Evolutionary conservation across 164 flowering plant species (phyloP).

Genomic region (Magnolia officinalis): DNA sequence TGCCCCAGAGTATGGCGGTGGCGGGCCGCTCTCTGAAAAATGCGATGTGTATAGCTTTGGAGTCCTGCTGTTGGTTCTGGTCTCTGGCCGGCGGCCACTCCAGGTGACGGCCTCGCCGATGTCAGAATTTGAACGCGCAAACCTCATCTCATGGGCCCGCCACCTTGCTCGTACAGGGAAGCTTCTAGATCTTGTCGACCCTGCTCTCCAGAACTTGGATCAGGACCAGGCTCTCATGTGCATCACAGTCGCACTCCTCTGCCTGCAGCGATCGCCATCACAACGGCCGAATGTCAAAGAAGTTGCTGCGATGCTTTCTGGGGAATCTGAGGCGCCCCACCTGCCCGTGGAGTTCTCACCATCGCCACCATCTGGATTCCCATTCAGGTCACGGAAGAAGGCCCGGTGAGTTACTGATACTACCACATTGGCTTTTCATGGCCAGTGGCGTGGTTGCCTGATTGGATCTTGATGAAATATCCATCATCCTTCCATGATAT

Average conservation of each 20-base stretch:
- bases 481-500: neutral
- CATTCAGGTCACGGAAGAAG: slow-evolving; percentile 62
- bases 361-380: slow-evolving; percentile 70
- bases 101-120: slow-evolving; percentile 90
- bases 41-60: slow-evolving; percentile 94
- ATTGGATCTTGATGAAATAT: neutral
- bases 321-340: slow-evolving; percentile 68
- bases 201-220: slow-evolving; percentile 52
- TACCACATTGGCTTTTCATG: neutral
- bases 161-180: slow-evolving; percentile 74
- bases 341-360: slow-evolving; percentile 88
- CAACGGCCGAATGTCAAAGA: slow-evolving; percentile 72
- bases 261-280: slow-evolving; percentile 73
- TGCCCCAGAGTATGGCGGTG: slow-evolving; percentile 88
- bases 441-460: neutral
- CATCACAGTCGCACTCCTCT: slow-evolving; percentile 78
- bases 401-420: slow-evolving; percentile 39
- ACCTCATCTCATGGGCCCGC: slow-evolving; percentile 86
- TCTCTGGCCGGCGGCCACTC: slow-evolving; percentile 88
- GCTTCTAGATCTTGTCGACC: slow-evolving; percentile 81
- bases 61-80: slow-evolving; percentile 70
- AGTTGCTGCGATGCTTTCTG: slow-evolving; percentile 73
- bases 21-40: slow-evolving; percentile 65
- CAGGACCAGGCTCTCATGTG: slow-evolving; percentile 68
- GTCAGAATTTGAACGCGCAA: slow-evolving; percentile 89